A percentile compares a stretch with the other conserved stretches of the same genome.
These are phyloP conservation scores for Babesia divergens DNA, from an alignment of 169 alveolate species.

Conservation along the genomic window DNA sequence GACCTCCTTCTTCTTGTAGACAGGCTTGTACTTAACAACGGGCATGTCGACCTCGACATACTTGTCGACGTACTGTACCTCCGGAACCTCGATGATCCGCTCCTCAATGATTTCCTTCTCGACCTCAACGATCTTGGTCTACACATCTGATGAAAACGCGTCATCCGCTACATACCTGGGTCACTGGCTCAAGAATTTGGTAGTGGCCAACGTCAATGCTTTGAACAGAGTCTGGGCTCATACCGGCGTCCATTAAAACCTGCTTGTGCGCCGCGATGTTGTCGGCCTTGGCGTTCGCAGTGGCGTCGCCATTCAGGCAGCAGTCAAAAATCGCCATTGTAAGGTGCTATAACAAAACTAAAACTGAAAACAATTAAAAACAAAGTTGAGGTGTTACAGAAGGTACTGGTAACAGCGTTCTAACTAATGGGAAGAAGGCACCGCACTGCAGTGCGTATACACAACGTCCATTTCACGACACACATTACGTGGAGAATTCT, in stretches of 20 bases:
- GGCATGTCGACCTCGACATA: conserved; percentile 78
- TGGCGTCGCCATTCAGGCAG: conserved; percentile 32
- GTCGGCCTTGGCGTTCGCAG: conserved; percentile 8
- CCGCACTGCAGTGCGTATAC: conserved; percentile 38
- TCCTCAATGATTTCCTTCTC: conserved; percentile 75
- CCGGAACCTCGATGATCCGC: conserved; percentile 80
- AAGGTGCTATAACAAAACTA: not conserved
- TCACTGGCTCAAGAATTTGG: conserved; percentile 66
- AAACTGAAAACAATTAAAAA: not conserved
- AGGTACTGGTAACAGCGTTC: not conserved
- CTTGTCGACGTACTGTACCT: conserved; percentile 79
- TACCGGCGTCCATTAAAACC: conserved; percentile 57
- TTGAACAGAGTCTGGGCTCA: conserved; percentile 38
- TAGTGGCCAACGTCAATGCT: conserved; percentile 59
- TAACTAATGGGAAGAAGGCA: conserved; percentile 6
- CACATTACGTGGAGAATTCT: no score
- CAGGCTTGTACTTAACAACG: conserved; percentile 74
- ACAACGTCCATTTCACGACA: not conserved
- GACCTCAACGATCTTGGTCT: conserved; percentile 76
- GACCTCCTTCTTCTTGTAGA: conserved; percentile 74
- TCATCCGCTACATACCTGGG: conserved; percentile 30
- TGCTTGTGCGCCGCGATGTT: conserved; percentile 33
- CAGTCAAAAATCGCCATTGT: conserved; percentile 42
- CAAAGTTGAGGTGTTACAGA: no score
- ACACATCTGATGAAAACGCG: not conserved